Base-by-base conservation (phyloP, 1,284 basidiomycete species). In the Puccinia horiana region DNA sequence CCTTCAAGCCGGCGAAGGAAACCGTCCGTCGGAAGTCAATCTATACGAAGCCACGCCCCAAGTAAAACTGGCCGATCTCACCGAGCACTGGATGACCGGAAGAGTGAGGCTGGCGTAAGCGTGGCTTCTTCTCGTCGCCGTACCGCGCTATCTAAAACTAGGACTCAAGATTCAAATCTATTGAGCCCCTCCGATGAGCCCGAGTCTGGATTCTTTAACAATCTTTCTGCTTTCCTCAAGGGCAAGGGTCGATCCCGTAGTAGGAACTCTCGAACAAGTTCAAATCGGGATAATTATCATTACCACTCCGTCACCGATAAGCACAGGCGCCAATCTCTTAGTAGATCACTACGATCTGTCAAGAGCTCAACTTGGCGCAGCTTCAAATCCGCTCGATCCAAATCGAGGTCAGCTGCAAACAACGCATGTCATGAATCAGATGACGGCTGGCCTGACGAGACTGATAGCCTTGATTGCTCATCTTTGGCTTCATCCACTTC, bases 191-290 rank as follows among this genome's bases (percentile, higher is more conserved):
- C 72, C 29, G 73, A 76, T 23, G 73, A 82, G 35, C 72, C 80
- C 20, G 80, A 82, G 72, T 49, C 37, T 47, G 80, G 80, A 42
- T 82, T 82, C 44, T 82, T 82, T 32, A 76, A 54, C 56, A 47
- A 82, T 52, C 56, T 82, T 18, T 82, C 80, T 8, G 58, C 80
- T 32, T 65, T 82, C 56, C 61, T 82, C 26, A 75, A 82, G 35
- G 80, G 80, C 3, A 82, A 82, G 65, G 79, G 56, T 74, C 49
- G 79, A 81, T 70, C 79, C 37, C 70, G n/a, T n/a, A 81, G 79
- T 65, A 70, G 44, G 29, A 56, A 74, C 49, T 81, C 79, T 40
- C 29, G 56, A 42, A n/a, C 23, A 32, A 80, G 52, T 47, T 81
- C 69, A 14, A 61, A 23, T 35, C 54, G 69, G n/a, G 52, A 52